Percentiles rank a stretch among this genome's conserved stretches.
phyloP scores from a whole-genome alignment of 108 stramenopile genomes.

The Skeletonema potamos region DNA sequence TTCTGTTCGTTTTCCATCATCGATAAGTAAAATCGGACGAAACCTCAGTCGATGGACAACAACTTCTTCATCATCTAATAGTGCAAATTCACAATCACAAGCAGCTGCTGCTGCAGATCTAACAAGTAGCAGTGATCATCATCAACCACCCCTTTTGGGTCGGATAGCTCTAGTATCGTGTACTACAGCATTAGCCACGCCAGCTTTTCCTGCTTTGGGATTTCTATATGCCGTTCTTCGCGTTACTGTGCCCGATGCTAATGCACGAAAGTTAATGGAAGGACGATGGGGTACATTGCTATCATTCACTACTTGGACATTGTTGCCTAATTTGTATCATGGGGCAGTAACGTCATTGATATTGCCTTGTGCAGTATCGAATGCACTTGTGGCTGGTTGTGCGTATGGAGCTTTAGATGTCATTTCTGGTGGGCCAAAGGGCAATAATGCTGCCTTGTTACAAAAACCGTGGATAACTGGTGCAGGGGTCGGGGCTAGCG shows the following conservation, averaged over 20 bases:
- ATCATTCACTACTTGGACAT: conserved; percentile 41
- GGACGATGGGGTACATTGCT: conserved; percentile 42
- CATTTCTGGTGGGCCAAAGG: conserved; percentile 6
- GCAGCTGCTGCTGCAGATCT: neutral
- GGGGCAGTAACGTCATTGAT: conserved; percentile 34
- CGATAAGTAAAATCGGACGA: neutral
- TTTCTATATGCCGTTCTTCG: conserved; percentile 39
- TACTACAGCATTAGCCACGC: conserved; percentile 47
- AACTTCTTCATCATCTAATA: too few relatives aligned
- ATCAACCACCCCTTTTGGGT: conserved; percentile 38
- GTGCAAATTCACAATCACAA: neutral
- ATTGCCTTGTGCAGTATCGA: conserved; percentile 44
- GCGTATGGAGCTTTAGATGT: conserved; percentile 33
- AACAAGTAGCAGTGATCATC: neutral
- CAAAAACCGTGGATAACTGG: conserved; percentile 34
- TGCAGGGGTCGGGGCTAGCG: conserved; percentile 40
- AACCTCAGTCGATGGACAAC: neutral
- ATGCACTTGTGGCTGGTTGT: conserved; percentile 42
- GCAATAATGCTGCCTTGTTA: neutral
- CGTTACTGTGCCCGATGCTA: conserved; percentile 25
- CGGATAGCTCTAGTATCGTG: conserved; percentile 45
- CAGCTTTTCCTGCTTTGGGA: conserved; percentile 48
- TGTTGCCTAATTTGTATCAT: conserved; percentile 37
- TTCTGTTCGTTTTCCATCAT: neutral
- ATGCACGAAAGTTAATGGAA: conserved; percentile 36